Percentiles rank a stretch among this genome's conserved stretches.
Conservation (phyloP, 805 yeast species). For the Lipomyces sp. region DNA sequence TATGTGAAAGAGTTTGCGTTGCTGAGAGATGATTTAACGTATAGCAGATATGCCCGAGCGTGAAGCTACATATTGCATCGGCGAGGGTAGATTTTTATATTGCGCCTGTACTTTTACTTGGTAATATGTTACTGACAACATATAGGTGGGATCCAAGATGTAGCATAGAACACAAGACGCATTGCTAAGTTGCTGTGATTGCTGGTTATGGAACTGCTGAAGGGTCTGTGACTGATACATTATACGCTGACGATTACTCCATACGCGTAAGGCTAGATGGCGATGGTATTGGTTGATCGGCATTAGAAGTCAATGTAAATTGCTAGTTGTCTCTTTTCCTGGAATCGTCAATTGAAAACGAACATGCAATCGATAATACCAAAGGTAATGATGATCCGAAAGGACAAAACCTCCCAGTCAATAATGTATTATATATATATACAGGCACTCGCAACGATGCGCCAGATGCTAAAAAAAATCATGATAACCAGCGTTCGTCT, state of each 20-base stretch:
- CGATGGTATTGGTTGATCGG: not conserved
- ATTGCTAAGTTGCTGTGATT: constrained; percentile 10
- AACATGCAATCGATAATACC: not conserved
- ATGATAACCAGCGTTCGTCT: not conserved
- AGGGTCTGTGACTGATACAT: not conserved
- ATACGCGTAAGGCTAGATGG: not conserved
- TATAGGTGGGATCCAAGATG: constrained; percentile 37
- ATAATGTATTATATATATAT: not conserved
- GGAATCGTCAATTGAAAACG: too few relatives aligned
- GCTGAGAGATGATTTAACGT: not conserved
- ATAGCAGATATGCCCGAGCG: constrained; percentile 69
- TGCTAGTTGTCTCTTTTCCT: not conserved
- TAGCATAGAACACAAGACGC: constrained; percentile 10
- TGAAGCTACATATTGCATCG: constrained; percentile 74
- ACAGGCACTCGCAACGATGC: not conserved
- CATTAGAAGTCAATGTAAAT: not conserved
- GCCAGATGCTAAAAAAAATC: not conserved
- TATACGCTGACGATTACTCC: not conserved
- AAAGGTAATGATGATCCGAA: not conserved
- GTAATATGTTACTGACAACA: constrained; percentile 3
- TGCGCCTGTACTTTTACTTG: not conserved
- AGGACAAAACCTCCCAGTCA: not conserved
- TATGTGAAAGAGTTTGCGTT: not conserved
- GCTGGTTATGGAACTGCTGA: not conserved
- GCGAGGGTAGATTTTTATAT: constrained; percentile 51